Base-by-base conservation (phyloP, 2,329 filamentous ascomycete species). In the Penicillium corylophilum region DNA sequence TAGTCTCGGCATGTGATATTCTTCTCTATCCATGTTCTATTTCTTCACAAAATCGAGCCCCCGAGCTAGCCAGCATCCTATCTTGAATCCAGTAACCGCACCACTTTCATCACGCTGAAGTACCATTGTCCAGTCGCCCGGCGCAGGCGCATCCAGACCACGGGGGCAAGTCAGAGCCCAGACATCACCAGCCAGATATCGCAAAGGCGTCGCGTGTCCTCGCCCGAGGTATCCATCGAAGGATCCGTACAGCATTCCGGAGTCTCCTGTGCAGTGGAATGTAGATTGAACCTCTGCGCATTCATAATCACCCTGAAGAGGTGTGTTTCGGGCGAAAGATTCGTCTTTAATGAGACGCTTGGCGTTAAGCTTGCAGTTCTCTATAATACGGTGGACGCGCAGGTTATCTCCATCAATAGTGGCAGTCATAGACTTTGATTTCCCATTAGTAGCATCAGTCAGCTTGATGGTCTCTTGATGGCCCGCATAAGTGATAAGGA, bases 41-140 rank as follows among this genome's bases (percentile, higher is more conserved):
- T n/a, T 41, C 39, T 51, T 62, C 16, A 57, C 40, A 46, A 52
- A 63, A 8, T 56, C 42, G n/a, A 63, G 15, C 10, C 44, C 45
- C 22, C 73, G 68, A 1, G 73, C 72, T 16, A 76, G 48, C 73
- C 73, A 76, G 50, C 73, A 77, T 9, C 74, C 73, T 42, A 76
- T 64, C 1, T 57, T 72, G 9, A 67, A 59, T 1, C 62, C 62
- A 5, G 42, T 44, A 0, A 73, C 57, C 3, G 33, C 47, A 15
- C 65, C 61, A 5, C 54, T 43, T 5, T 60, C 60, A 46, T 62
- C 54, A 10, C 67, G 62, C 22, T 55, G 56, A 26, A 77, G 70
- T 3, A 70, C 65, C 1, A 77, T 53, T 0, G 75, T 77, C 75
- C 75, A 77, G 45, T 76, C 68, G 4, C 74, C 74, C 1, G 74